A percentile compares a stretch with the other conserved stretches of the same genome.
phyloP scores from a whole-genome alignment of 2,329 filamentous ascomycete species.

The Colletotrichum paranaense region DNA sequence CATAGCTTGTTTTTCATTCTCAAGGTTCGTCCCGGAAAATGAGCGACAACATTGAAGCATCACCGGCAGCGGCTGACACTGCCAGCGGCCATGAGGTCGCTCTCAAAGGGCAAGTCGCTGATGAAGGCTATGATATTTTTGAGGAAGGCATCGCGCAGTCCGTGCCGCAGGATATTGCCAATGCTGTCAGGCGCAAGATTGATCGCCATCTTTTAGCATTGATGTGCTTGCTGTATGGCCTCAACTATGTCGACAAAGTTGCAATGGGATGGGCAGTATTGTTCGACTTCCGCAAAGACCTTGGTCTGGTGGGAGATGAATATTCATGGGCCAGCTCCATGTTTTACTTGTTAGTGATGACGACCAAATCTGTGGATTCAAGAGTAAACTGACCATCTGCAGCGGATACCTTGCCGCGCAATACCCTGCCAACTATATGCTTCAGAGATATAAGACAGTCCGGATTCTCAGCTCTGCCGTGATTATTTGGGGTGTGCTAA shows the following conservation, averaged over 20 bases:
- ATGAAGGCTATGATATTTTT: too few species aligned
- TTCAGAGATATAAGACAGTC: slow-evolving; percentile 37
- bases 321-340: slow-evolving; percentile 15
- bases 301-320: slow-evolving; percentile 35
- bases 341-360: background rate
- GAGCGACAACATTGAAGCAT: too few species aligned
- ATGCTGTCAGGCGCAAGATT: too few species aligned
- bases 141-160: too few species aligned
- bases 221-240: slow-evolving; percentile 40
- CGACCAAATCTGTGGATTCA: background rate
- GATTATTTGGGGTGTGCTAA: slow-evolving; percentile 36
- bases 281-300: slow-evolving; percentile 38
- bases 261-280: slow-evolving; percentile 41
- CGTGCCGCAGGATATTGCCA: too few species aligned
- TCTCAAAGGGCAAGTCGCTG: too few species aligned
- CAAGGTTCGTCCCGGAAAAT: too few species aligned
- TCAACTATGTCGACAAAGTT: slow-evolving; percentile 41
- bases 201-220: slow-evolving; percentile 27
- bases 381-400: too few species aligned
- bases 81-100: too few species aligned
- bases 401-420: too few species aligned
- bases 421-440: slow-evolving; percentile 5
- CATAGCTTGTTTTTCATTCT: too few species aligned
- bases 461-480: slow-evolving; percentile 35
- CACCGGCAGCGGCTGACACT: too few species aligned